Conservation (phyloP, 2,329 filamentous ascomycete genomes). For the Verticillium tricorpus region DNA sequence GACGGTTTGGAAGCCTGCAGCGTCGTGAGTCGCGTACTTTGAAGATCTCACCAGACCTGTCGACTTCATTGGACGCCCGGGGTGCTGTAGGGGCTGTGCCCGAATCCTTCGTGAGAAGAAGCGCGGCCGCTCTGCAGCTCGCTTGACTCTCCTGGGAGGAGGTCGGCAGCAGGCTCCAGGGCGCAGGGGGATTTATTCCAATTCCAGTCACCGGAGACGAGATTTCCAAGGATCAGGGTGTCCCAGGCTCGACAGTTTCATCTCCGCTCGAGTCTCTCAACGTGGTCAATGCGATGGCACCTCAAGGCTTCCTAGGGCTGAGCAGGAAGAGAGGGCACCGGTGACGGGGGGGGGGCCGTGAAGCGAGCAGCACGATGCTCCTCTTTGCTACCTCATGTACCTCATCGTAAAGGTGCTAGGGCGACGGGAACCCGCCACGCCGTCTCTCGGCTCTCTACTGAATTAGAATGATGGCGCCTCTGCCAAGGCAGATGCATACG, state of each 20-base stretch:
- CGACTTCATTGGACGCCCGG: background rate
- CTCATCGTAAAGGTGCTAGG: too few species aligned
- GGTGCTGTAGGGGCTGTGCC: background rate
- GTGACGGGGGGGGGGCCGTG: background rate
- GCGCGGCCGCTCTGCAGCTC: background rate
- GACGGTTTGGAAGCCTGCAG: background rate
- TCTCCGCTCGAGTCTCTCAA: background rate
- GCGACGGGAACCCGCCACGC: too few species aligned
- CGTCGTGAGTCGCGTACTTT: background rate
- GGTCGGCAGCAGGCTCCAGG: too few species aligned
- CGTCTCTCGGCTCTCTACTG: too few species aligned
- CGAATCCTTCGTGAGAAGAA: background rate
- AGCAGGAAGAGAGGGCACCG: background rate
- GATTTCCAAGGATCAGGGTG: too few species aligned
- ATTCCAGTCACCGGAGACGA: too few species aligned
- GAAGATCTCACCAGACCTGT: too few species aligned
- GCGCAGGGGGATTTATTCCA: too few species aligned
- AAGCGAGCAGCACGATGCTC: too few species aligned
- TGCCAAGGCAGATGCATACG: too few species aligned
- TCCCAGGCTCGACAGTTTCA: background rate
- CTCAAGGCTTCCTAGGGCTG: background rate
- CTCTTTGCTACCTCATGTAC: too few species aligned
- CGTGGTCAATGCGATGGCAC: background rate
- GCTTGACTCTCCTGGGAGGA: background rate
- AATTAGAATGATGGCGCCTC: too few species aligned